Evolutionary conservation across 2,329 filamentous ascomycete species (phyloP).

Genomic region (Onygena corvina): DNA sequence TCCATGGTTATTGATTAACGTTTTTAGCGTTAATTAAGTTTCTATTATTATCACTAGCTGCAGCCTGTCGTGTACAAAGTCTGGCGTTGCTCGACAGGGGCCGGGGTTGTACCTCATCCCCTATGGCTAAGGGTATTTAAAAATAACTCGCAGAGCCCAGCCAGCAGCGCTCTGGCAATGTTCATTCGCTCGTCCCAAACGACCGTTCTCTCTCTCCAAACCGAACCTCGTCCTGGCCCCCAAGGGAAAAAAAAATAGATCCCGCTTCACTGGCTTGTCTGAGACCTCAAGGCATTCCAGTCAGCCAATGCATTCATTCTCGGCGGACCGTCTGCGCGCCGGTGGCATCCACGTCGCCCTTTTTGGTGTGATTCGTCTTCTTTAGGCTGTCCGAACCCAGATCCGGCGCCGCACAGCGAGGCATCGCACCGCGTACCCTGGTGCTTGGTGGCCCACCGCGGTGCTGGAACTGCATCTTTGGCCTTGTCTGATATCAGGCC

Average conservation of each 20-base stretch:
- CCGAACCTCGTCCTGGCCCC: slow-evolving; percentile 2
- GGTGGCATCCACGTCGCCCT: slow-evolving; percentile 5
- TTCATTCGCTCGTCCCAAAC: slow-evolving; percentile 1
- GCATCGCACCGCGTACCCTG: not conserved
- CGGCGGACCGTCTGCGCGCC: not conserved
- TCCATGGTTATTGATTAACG: not conserved
- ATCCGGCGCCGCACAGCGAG: slow-evolving; percentile 1
- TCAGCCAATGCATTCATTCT: slow-evolving; percentile 3
- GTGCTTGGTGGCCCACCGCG: not conserved
- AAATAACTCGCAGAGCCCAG: not conserved
- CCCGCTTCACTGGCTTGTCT: not conserved
- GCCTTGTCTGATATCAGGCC: not conserved
- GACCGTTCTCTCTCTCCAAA: not conserved
- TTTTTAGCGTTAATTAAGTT: slow-evolving; percentile 4
- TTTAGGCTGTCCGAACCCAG: slow-evolving; percentile 2
- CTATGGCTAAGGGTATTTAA: not conserved
- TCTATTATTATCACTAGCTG: slow-evolving; percentile 3
- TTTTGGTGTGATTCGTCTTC: slow-evolving; percentile 2
- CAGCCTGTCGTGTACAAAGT: not conserved
- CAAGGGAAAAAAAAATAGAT: not conserved
- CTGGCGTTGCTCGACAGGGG: not conserved
- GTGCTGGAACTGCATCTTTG: slow-evolving; percentile 1
- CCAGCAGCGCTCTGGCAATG: not conserved
- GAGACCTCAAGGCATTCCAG: not conserved
- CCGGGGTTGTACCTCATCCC: not conserved